These are phyloP conservation scores for Neonectria faginata DNA, from an alignment of 2,329 filamentous ascomycete genomes.

Conservation along the genomic window DNA sequence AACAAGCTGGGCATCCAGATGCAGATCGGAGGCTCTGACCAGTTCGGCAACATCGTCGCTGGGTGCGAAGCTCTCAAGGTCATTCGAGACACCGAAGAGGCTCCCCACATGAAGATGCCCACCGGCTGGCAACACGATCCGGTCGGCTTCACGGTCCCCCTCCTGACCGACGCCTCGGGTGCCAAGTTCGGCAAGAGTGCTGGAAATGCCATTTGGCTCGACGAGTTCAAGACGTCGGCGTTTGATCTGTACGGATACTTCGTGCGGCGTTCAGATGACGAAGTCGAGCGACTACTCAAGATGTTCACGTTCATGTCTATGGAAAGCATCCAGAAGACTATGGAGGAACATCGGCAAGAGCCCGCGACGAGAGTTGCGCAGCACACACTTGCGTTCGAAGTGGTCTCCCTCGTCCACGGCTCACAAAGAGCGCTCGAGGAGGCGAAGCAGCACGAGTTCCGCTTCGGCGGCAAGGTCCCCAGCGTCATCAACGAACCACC, in stretches of 20 bases:
- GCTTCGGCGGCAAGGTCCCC: conserved; percentile 58
- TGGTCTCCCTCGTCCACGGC: conserved; percentile 84
- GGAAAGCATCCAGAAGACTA: conserved; percentile 72
- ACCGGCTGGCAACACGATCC: conserved; percentile 65
- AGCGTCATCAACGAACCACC: conserved; percentile 47
- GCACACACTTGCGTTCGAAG: conserved; percentile 84
- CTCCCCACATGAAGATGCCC: conserved; percentile 56
- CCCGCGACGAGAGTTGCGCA: conserved; percentile 83
- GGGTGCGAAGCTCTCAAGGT: conserved; percentile 88
- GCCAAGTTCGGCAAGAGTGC: conserved; percentile 95
- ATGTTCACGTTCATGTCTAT: conserved; percentile 90
- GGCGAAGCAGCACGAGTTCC: conserved; percentile 63
- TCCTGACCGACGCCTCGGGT: conserved; percentile 86
- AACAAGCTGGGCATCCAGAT: conserved; percentile 75
- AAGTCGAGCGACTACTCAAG: conserved; percentile 85
- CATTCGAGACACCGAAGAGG: conserved; percentile 69
- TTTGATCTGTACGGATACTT: conserved; percentile 96
- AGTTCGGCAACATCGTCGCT: conserved; percentile 95
- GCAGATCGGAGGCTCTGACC: conserved; percentile 94
- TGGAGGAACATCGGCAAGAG: conserved; percentile 75
- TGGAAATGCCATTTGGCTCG: conserved; percentile 94
- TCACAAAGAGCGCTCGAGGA: conserved; percentile 71
- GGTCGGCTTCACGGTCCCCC: conserved; percentile 89
- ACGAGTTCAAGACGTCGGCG: conserved; percentile 79
- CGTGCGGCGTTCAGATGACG: conserved; percentile 81